Conservation (phyloP, 1,139 yeast species). For the Kurtzmaniella quercitrusa region DNA sequence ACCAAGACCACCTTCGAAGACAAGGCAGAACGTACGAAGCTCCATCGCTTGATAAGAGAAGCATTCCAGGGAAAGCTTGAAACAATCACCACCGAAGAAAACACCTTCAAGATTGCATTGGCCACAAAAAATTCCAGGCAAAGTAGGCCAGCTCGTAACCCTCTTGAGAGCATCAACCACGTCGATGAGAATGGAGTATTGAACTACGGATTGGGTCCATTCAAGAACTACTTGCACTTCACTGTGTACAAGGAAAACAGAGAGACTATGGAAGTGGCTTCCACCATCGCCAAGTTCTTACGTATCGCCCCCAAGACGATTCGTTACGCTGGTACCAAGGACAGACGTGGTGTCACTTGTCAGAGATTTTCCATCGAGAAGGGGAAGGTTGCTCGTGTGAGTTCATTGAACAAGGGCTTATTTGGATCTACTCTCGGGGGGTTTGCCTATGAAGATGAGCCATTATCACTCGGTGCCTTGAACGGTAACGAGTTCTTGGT, state of each 20-base stretch:
- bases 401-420: slow-evolving; percentile 68
- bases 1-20: slow-evolving; percentile 58
- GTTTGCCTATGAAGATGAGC: slow-evolving; percentile 60
- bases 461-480: slow-evolving; percentile 75
- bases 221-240: slow-evolving; percentile 67
- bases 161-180: slow-evolving; percentile 45
- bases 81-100: slow-evolving; percentile 67
- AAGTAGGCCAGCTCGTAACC: slow-evolving; percentile 19
- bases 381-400: slow-evolving; percentile 74
- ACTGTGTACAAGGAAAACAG: slow-evolving; percentile 89
- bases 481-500: slow-evolving; percentile 84
- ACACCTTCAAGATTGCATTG: slow-evolving; percentile 58
- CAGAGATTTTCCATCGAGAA: slow-evolving; percentile 73
- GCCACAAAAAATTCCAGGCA: slow-evolving; percentile 26
- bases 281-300: slow-evolving; percentile 65
- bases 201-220: slow-evolving; percentile 63
- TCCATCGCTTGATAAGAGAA: slow-evolving; percentile 73
- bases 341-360: slow-evolving; percentile 92
- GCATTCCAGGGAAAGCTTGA: slow-evolving; percentile 76
- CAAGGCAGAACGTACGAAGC: slow-evolving; percentile 65
- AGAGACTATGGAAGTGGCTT: slow-evolving; percentile 95
- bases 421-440: slow-evolving; percentile 76
- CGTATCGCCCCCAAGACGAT: slow-evolving; percentile 67
- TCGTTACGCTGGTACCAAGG: slow-evolving; percentile 93
- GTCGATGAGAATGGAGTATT: slow-evolving; percentile 45